Evolutionary conservation across 2,329 filamentous ascomycete genomes (phyloP).

Genomic region (Colletotrichum sp.): DNA sequence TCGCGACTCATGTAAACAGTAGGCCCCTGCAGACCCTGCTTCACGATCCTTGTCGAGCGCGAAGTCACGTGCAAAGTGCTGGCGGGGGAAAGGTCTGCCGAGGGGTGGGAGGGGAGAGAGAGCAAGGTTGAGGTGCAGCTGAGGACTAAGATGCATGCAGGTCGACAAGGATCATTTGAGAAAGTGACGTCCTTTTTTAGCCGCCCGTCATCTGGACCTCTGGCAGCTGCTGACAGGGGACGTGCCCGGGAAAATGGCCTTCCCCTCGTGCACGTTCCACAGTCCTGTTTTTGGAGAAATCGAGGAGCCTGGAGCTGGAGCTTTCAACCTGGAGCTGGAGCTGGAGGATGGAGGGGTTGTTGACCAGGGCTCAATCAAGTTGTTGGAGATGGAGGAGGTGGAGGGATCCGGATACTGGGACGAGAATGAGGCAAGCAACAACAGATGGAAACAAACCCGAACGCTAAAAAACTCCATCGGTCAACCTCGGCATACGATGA

Average conservation of each 20-base stretch:
- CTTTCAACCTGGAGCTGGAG: neutral
- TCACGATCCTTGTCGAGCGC: slow-evolving; percentile 4
- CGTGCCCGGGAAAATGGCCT: neutral
- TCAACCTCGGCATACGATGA: neutral
- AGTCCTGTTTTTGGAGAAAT: neutral
- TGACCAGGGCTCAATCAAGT: neutral
- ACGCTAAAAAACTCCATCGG: neutral
- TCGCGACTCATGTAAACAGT: slow-evolving; percentile 22
- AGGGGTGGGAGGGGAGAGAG: neutral
- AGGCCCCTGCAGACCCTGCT: slow-evolving; percentile 7
- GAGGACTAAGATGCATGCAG: neutral
- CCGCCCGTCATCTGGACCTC: slow-evolving; percentile 7
- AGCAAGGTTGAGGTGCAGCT: neutral
- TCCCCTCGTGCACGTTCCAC: neutral
- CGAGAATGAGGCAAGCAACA: slow-evolving; percentile 3
- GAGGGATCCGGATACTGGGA: neutral
- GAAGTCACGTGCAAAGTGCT: slow-evolving; percentile 9
- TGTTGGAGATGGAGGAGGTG: neutral
- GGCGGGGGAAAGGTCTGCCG: neutral
- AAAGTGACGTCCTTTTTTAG: slow-evolving; percentile 13
- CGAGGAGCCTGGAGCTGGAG: neutral
- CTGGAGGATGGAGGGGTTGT: neutral
- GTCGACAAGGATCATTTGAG: neutral
- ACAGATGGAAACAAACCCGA: neutral
- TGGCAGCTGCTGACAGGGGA: slow-evolving; percentile 15